phyloP scores from a whole-genome alignment of 2,329 filamentous ascomycete species.

The Didymella lethalis region DNA sequence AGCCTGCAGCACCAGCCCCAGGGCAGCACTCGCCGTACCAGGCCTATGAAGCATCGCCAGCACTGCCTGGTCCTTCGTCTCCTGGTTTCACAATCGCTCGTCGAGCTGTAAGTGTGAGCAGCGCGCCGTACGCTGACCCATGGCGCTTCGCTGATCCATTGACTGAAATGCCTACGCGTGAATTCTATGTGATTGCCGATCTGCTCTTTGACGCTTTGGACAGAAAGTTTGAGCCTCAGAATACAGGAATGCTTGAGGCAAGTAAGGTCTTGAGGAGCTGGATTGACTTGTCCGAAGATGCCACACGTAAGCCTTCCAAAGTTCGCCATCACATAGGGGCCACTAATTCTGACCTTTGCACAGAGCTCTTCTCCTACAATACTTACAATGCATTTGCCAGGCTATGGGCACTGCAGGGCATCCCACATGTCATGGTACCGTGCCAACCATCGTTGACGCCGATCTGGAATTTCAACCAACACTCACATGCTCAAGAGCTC shows the following conservation, averaged over 20 bases:
- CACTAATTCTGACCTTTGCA: slow-evolving; percentile 4
- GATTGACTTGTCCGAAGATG: slow-evolving; percentile 41
- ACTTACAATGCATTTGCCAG: slow-evolving; percentile 42
- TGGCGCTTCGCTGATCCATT: slow-evolving; percentile 46
- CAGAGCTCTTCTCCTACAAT: slow-evolving; percentile 42
- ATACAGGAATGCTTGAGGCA: slow-evolving; percentile 46
- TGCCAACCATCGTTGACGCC: slow-evolving; percentile 37
- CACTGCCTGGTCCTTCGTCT: slow-evolving; percentile 28
- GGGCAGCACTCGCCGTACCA: slow-evolving; percentile 35
- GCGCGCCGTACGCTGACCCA: slow-evolving; percentile 41
- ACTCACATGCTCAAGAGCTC: slow-evolving; percentile 35
- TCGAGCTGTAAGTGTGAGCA: slow-evolving; percentile 40
- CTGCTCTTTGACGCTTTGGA: slow-evolving; percentile 47
- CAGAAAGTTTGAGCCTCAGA: slow-evolving; percentile 45
- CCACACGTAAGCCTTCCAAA: slow-evolving; percentile 26
- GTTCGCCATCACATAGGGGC: background rate
- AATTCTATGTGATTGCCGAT: slow-evolving; percentile 49
- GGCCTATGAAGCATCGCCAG: slow-evolving; percentile 35
- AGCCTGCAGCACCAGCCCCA: slow-evolving; percentile 7
- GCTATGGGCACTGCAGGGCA: slow-evolving; percentile 45
- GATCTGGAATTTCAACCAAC: slow-evolving; percentile 41
- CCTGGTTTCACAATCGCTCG: slow-evolving; percentile 40
- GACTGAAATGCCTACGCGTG: slow-evolving; percentile 45
- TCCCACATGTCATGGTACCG: slow-evolving; percentile 49
- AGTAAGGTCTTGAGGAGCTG: slow-evolving; percentile 45